Base-by-base conservation (phyloP, 805 yeast species). In the Dipodascus albidus region DNA sequence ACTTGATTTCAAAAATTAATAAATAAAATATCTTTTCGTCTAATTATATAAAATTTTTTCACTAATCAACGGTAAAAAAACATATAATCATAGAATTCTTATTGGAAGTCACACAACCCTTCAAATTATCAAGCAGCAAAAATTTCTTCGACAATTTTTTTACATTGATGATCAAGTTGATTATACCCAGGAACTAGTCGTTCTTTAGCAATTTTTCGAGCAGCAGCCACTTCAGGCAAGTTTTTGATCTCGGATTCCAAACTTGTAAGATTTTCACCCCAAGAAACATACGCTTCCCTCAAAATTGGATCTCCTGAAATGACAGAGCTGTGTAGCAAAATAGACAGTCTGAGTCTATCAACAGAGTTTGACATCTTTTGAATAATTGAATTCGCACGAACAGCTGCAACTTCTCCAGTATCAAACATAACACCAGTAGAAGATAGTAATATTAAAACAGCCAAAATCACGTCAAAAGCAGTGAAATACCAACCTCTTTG, bases 321-420 rank as follows among this genome's bases (percentile, higher is more conserved):
- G n/a, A 38, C 44, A 4, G 44, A 38, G 15, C 44, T 38, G 6
- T 38, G 44, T 4, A 38, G 44, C 15, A 38, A n/a, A 11, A 38
- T 38, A 6, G 44, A 38, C 44, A 38, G 15, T 38, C 44, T 38
- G 6, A 38, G 15, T n/a, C 44, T 14, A 38, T 38, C 44, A 38
- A 38, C 20, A 38, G 44, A 38, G 6, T 38, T 38, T 14, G 20
- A 14, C 6, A 38, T 14, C 15, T 38, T 38, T 19, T 38, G 9
- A 14, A 17, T 38, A 38, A 38, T 38, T n/a, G 44, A 11, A n/a
- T 14, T 38, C 6, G 44, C 44, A 6, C 20, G 44, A 38, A 38
- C 20, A 38, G 17, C 20, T 38, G 44, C 44, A 4, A 38, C n/a
- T 38, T 38, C 44, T n/a, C 20, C 89, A 83, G 20, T 17, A 11